Percentiles rank a stretch among this genome's conserved stretches.
These are phyloP conservation scores for Hyaloperonospora arabidopsidis DNA, from an alignment of 352 stramenopile species.

Conservation along the genomic window DNA sequence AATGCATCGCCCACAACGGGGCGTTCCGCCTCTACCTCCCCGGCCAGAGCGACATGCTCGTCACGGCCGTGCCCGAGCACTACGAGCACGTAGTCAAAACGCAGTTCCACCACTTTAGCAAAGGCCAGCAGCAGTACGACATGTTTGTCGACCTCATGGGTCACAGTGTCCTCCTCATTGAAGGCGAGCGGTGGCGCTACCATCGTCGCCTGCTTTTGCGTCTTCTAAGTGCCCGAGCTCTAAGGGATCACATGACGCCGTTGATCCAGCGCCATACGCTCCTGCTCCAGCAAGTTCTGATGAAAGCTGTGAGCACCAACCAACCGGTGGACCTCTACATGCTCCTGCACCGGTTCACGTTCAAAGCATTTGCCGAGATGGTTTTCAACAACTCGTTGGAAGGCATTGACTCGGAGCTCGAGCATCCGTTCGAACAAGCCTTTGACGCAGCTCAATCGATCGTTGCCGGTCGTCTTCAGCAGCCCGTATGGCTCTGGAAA, in stretches of 20 bases:
- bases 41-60: slow-evolving; percentile 29
- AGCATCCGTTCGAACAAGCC: slow-evolving; percentile 33
- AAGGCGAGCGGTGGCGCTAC: slow-evolving; percentile 38
- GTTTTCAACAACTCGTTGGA: slow-evolving; percentile 35
- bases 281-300: slow-evolving; percentile 26
- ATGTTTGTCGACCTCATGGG: slow-evolving; percentile 43
- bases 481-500: slow-evolving; percentile 38
- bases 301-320: slow-evolving; percentile 8
- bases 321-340: slow-evolving; percentile 32
- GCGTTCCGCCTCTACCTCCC: slow-evolving; percentile 34
- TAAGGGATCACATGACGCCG: slow-evolving; percentile 36
- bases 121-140: slow-evolving; percentile 35
- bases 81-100: slow-evolving; percentile 51
- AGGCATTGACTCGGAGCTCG: slow-evolving; percentile 30
- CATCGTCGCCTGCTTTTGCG: slow-evolving; percentile 37
- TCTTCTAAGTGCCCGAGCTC: slow-evolving; percentile 35
- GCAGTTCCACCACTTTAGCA: slow-evolving; percentile 48
- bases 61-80: slow-evolving; percentile 37
- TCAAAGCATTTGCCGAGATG: slow-evolving; percentile 44
- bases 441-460: slow-evolving; percentile 35
- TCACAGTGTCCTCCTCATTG: slow-evolving; percentile 38
- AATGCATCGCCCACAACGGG: slow-evolving; percentile 25
- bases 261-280: slow-evolving; percentile 31
- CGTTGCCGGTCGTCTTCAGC: slow-evolving; percentile 18
- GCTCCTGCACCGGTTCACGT: slow-evolving; percentile 37